Conservation (phyloP, 495 filamentous ascomycete species). For the Lophiotrema nucula region DNA sequence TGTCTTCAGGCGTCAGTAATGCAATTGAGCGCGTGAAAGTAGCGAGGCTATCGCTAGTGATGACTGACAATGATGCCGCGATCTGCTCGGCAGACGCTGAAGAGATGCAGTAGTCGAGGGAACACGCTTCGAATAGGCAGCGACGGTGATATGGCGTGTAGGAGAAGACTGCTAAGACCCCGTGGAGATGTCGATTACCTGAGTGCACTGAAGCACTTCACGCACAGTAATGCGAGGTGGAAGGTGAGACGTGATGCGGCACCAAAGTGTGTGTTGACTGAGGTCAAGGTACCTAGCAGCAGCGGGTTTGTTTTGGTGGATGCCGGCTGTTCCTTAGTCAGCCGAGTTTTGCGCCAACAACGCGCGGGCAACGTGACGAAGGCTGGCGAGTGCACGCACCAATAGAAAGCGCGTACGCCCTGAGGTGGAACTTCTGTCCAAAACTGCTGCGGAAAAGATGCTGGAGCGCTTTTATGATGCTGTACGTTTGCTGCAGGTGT, state of each 20-base stretch:
- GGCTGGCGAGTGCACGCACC: conserved; percentile 6
- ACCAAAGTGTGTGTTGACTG: conserved; percentile 25
- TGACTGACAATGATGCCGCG: conserved; percentile 23
- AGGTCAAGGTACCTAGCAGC: conserved; percentile 9
- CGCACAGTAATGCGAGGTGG: conserved; percentile 16
- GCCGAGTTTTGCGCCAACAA: conserved; percentile 11
- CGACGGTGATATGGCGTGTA: conserved; percentile 29
- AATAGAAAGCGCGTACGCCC: conserved; percentile 14
- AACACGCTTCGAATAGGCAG: conserved; percentile 13
- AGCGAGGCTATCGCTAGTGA: neutral
- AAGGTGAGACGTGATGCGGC: conserved; percentile 7
- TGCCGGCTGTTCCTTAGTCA: conserved; percentile 12
- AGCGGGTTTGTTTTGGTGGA: conserved; percentile 24
- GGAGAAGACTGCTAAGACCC: conserved; percentile 8
- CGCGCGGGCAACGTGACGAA: conserved; percentile 12
- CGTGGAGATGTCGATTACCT: conserved; percentile 6
- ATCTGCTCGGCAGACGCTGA: conserved; percentile 32
- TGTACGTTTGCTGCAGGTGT: neutral
- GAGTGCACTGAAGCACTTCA: conserved; percentile 11
- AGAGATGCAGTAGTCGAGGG: conserved; percentile 10
- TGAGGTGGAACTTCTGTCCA: no score
- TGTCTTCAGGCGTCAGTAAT: conserved; percentile 20
- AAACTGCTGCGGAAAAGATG: no score
- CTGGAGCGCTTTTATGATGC: no score
- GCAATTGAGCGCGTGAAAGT: conserved; percentile 5